A percentile compares a stretch with the other conserved stretches of the same genome.
phyloP scores from a whole-genome alignment of 2,329 filamentous ascomycete species.

The Alternaria gansuensis region DNA sequence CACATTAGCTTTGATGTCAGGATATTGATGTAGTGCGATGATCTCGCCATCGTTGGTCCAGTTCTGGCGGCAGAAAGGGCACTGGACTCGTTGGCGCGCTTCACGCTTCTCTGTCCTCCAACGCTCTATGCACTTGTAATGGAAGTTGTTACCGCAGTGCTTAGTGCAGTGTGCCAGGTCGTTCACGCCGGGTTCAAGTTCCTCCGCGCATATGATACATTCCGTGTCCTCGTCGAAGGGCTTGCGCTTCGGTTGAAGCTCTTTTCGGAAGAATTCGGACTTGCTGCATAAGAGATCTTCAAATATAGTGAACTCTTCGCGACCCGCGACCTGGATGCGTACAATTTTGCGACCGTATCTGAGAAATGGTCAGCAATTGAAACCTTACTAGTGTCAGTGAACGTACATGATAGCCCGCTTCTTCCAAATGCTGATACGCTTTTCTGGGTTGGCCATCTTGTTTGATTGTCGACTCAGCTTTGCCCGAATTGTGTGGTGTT shows the following conservation, averaged over 20 bases:
- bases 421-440: background rate
- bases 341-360: slow-evolving; percentile 1
- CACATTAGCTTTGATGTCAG: background rate
- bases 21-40: background rate
- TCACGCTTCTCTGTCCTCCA: background rate
- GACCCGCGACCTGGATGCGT: background rate
- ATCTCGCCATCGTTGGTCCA: background rate
- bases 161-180: slow-evolving; percentile 2
- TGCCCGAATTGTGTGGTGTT: background rate
- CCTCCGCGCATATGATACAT: background rate
- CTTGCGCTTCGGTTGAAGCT: background rate
- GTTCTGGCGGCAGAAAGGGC: slow-evolving; percentile 2
- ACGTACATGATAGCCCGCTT: background rate
- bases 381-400: background rate
- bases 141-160: slow-evolving; percentile 6
- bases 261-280: background rate
- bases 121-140: background rate
- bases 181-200: background rate
- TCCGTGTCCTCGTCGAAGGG: background rate
- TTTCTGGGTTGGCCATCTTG: background rate
- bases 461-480: too few relatives aligned
- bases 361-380: background rate
- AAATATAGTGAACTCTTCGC: background rate
- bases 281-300: slow-evolving; percentile 7
- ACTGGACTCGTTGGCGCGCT: background rate